These are phyloP conservation scores for Pichia insulana DNA, from an alignment of 805 yeast genomes.

Conservation along the genomic window DNA sequence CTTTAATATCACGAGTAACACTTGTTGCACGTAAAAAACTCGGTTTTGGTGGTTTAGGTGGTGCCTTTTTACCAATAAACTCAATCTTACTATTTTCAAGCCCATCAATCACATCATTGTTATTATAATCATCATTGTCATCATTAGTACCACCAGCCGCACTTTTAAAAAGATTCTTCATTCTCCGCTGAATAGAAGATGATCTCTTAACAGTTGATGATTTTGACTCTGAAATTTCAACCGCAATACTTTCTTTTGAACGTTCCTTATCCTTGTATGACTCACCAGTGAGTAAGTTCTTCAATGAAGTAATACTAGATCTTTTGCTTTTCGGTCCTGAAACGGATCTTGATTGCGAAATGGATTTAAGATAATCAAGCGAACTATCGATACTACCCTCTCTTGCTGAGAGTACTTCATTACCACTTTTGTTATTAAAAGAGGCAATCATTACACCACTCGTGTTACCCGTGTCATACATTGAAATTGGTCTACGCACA, in stretches of 20 bases:
- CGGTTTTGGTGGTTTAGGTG: conserved; percentile 63
- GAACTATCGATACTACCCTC: conserved; percentile 26
- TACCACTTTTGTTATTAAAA: conserved; percentile 10
- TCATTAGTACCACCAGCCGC: neutral
- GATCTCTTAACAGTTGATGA: conserved; percentile 14
- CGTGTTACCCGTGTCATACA: conserved; percentile 1
- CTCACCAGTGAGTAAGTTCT: conserved; percentile 29
- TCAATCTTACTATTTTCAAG: no score
- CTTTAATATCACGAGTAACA: conserved; percentile 12
- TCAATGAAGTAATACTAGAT: conserved; percentile 29
- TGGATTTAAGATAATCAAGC: conserved; percentile 30
- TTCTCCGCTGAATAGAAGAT: conserved; percentile 45
- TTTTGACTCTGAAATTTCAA: no score
- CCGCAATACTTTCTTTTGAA: neutral
- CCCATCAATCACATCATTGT: no score
- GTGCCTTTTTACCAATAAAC: conserved; percentile 22
- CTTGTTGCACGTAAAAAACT: conserved; percentile 27
- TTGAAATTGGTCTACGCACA: conserved; percentile 7
- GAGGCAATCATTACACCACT: neutral
- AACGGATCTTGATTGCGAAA: conserved; percentile 28
- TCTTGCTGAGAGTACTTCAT: conserved; percentile 21
- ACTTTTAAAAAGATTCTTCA: conserved; percentile 39
- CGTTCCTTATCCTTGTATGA: conserved; percentile 16
- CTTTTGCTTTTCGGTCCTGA: conserved; percentile 19
- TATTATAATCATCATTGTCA: neutral